These are phyloP conservation scores for Lactifluus volemus DNA, from an alignment of 768 basidiomycete species.

Conservation along the genomic window DNA sequence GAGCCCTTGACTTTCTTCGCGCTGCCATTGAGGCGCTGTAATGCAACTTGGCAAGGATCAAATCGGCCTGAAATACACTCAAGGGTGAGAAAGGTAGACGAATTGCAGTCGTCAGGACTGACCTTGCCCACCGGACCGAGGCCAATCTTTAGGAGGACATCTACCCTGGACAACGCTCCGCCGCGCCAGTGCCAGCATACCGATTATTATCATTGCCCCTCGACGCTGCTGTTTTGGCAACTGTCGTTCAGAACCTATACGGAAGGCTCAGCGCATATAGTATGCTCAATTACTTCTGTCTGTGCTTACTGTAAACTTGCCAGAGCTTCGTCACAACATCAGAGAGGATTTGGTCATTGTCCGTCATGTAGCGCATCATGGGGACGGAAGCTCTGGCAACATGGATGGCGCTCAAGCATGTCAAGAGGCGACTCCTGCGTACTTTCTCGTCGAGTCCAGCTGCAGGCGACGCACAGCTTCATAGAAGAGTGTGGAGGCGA, in stretches of 20 bases:
- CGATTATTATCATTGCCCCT: slow-evolving; percentile 92
- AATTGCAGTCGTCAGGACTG: slow-evolving; percentile 3
- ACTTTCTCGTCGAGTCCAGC: too few species aligned
- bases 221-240: slow-evolving; percentile 82
- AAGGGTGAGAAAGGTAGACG: background rate
- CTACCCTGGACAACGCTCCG: slow-evolving; percentile 70
- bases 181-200: slow-evolving; percentile 89
- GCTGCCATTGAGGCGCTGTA: slow-evolving; percentile 88
- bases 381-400: too few species aligned
- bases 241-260: slow-evolving; percentile 57
- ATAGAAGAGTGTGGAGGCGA: too few species aligned
- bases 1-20: slow-evolving; percentile 98
- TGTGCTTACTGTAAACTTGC: slow-evolving; percentile 83
- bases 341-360: slow-evolving; percentile 68
- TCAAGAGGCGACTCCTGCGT: too few species aligned
- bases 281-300: background rate
- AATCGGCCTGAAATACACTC: slow-evolving; percentile 50
- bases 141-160: slow-evolving; percentile 78
- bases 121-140: slow-evolving; percentile 82
- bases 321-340: slow-evolving; percentile 90
- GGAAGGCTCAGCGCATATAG: background rate
- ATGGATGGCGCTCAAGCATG: too few species aligned
- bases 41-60: slow-evolving; percentile 81
- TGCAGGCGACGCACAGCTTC: too few species aligned
- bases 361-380: slow-evolving; percentile 87